Conservation (phyloP, 2,329 filamentous ascomycete genomes). For the Fusarium staphyleae region DNA sequence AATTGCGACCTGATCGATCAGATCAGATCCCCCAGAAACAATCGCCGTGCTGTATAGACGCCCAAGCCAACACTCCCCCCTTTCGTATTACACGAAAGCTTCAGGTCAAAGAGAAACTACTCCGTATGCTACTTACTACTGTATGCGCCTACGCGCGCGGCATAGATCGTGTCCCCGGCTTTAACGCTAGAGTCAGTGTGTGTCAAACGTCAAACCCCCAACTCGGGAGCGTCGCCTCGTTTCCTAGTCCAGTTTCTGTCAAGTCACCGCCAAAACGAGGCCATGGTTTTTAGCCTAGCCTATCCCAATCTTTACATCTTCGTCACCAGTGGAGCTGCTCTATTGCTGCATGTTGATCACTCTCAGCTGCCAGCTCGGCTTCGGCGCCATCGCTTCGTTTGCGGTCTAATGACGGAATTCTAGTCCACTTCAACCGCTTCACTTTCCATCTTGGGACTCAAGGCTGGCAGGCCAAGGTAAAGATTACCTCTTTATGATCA, state of each 20-base stretch:
- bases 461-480: too few relatives aligned
- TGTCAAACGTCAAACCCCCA: slow-evolving; percentile 1
- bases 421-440: slow-evolving; percentile 10
- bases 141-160: slow-evolving; percentile 30
- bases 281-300: slow-evolving; percentile 5
- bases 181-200: neutral
- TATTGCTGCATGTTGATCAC: slow-evolving; percentile 19
- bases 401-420: slow-evolving; percentile 27
- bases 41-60: slow-evolving; percentile 26
- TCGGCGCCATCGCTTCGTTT: neutral
- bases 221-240: slow-evolving; percentile 9
- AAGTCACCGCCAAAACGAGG: slow-evolving; percentile 11
- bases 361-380: slow-evolving; percentile 6
- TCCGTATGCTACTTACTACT: too few relatives aligned
- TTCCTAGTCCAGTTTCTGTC: slow-evolving; percentile 21
- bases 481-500: slow-evolving; percentile 6
- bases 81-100: slow-evolving; percentile 11
- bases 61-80: slow-evolving; percentile 3
- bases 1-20: slow-evolving; percentile 36
- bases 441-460: slow-evolving; percentile 5
- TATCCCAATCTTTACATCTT: slow-evolving; percentile 14
- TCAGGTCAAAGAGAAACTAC: neutral
- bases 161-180: slow-evolving; percentile 8
- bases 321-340: slow-evolving; percentile 21
- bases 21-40: slow-evolving; percentile 21